Conservation (phyloP, 306 rosid species). For the Sicyos edulis region DNA sequence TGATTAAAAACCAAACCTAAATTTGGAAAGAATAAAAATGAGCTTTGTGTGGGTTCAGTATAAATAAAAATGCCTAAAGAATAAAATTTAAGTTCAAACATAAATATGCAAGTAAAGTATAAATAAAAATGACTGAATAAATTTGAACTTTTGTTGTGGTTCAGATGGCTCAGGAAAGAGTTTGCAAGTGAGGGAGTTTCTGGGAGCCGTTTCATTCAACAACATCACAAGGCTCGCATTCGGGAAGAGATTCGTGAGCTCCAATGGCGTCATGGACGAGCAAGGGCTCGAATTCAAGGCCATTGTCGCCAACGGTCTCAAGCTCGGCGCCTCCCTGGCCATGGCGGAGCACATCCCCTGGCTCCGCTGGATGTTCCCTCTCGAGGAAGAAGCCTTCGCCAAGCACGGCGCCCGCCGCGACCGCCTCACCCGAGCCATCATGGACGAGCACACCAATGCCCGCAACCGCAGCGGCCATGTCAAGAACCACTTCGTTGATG, state of each 20-base stretch:
- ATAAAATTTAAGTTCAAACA: too few relatives aligned
- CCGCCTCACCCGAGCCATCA: slow-evolving; percentile 64
- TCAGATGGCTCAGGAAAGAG: slow-evolving; percentile 51
- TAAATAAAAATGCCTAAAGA: too few relatives aligned
- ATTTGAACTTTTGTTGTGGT: background rate
- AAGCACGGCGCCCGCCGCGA: slow-evolving; percentile 70
- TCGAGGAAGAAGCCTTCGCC: slow-evolving; percentile 76
- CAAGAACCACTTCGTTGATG: slow-evolving; percentile 83
- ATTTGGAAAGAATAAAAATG: too few relatives aligned
- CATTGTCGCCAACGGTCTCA: slow-evolving; percentile 54
- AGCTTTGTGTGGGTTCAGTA: too few relatives aligned
- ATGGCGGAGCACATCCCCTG: slow-evolving; percentile 83
- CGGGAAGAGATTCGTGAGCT: slow-evolving; percentile 72
- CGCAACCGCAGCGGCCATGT: slow-evolving; percentile 53
- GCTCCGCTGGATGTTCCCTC: slow-evolving; percentile 86
- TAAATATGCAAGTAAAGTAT: too few relatives aligned
- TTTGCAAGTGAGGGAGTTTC: slow-evolving; percentile 40
- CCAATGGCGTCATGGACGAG: slow-evolving; percentile 59
- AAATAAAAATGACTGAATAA: too few relatives aligned
- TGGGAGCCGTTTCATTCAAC: slow-evolving; percentile 89
- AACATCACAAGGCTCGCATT: slow-evolving; percentile 82
- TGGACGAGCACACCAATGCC: slow-evolving; percentile 77
- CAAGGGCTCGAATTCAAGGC: slow-evolving; percentile 76
- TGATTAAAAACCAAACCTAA: too few relatives aligned
- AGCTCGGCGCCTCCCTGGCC: slow-evolving; percentile 71